Evolutionary conservation across 805 yeast species (phyloP), one percentile per base, ranked within the genome.

Genomic region (Starmerella bacillaris): DNA sequence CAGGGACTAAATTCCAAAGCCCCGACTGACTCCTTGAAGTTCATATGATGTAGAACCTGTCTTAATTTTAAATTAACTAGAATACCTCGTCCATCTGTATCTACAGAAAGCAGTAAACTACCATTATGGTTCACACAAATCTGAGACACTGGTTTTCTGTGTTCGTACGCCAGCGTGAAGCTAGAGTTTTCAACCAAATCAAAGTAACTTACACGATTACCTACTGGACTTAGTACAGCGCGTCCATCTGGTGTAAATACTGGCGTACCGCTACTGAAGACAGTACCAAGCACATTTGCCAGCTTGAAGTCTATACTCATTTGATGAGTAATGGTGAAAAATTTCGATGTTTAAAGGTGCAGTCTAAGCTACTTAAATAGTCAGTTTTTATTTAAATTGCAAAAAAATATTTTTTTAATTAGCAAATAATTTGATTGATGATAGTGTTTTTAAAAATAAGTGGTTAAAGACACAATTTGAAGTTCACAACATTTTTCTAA

Each of bases 81-180:
- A 31, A 89, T 82, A 15, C 93, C 95, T 46, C 95, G 67, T 0
- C 98, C 98, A 48, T 82, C 93, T 34, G 67, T 74, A 51, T 92
- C 98, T 1, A 86, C 79, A 2, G 92, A 68, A 12, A 89, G 49
- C 50, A 89, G 54, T 24, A 89, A 63, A 0, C 92, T 76, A 9
- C 75, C 80, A 49, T 80, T 93, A 27, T 66, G 69, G 51, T 84
- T 89, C 41, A 89, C 57, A 16, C 94, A 94, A 24, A 89, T 65
- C 36, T 83, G 56, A 2, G 72, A 63, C 31, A 89, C 68, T 47
- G 79, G 79, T 51, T 77, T 79, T 46, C 96, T 68, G 54, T 89
- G 98, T 56, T 89, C 94, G 55, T 83, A 89, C 48, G 73, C 71
- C 51, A 86, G 78, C 1, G 98, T 89, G 60, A 70, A 84, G 2